Conservation (phyloP, 31 red algal species). For the Odonthalia washingtoniensis region DNA sequence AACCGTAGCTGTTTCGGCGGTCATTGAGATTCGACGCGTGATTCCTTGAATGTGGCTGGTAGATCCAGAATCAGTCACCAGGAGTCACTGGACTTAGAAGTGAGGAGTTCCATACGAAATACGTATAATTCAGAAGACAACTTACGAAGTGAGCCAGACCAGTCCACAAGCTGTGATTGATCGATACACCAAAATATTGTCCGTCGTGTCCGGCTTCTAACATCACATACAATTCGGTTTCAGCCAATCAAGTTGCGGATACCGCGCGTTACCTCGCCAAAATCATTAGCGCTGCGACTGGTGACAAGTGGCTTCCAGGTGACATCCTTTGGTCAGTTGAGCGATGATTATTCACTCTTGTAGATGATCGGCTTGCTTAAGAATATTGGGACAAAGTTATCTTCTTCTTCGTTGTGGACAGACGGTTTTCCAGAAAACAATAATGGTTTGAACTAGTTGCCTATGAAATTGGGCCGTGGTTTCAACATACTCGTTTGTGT, state of each 20-base stretch:
- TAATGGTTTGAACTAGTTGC: too few species aligned
- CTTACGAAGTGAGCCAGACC: not conserved
- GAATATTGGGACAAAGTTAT: not conserved
- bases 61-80: not conserved
- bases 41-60: not conserved
- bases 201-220: not conserved
- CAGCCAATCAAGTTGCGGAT: not conserved
- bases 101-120: not conserved
- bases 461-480: too few species aligned
- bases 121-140: not conserved
- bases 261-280: not conserved
- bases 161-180: not conserved
- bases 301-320: not conserved
- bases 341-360: not conserved
- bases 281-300: not conserved
- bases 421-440: too few species aligned
- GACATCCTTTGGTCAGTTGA: not conserved
- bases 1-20: not conserved
- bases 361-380: not conserved
- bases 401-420: too few species aligned
- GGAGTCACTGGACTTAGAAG: not conserved
- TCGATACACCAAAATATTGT: not conserved
- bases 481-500: too few species aligned
- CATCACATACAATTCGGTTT: not conserved
- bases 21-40: conserved; percentile 2